phyloP scores from a whole-genome alignment of 106 monocot genomes.

The Apostasia ramifera region DNA sequence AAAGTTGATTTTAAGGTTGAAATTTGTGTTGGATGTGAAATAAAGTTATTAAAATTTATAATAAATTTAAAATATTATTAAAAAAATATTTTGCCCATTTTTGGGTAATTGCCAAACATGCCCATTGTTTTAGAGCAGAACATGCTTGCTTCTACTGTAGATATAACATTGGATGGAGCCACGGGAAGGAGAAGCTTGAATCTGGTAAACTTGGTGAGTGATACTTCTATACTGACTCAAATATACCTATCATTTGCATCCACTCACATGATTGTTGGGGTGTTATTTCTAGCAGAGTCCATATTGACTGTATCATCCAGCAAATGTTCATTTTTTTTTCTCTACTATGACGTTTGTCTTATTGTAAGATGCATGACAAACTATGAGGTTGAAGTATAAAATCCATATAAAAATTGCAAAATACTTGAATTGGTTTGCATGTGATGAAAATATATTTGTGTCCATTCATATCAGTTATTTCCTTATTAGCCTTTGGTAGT shows the following conservation, averaged over 20 bases:
- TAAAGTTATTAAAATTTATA: no score
- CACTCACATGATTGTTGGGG: no score
- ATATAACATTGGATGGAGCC: constrained; percentile 97
- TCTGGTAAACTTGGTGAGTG: constrained; percentile 84
- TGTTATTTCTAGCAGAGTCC: no score
- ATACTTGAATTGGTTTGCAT: not conserved
- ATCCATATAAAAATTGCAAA: constrained; percentile 3
- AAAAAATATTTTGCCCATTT: no score
- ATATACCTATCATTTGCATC: not conserved
- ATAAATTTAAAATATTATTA: no score
- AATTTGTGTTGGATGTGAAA: no score
- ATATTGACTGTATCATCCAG: no score
- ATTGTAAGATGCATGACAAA: not conserved
- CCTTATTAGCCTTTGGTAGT: not conserved
- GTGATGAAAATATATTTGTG: not conserved
- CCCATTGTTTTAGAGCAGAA: not conserved
- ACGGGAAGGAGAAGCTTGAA: constrained; percentile 88
- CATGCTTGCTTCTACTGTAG: constrained; percentile 24
- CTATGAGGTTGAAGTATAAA: not conserved
- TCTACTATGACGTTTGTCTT: no score
- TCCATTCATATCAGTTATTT: not conserved
- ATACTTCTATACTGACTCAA: not conserved
- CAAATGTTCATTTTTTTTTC: not conserved
- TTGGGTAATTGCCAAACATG: no score
- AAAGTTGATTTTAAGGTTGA: no score